Evolutionary conservation across 768 basidiomycete genomes (phyloP).

Genomic region (Goffeauzyma gilvescens): DNA sequence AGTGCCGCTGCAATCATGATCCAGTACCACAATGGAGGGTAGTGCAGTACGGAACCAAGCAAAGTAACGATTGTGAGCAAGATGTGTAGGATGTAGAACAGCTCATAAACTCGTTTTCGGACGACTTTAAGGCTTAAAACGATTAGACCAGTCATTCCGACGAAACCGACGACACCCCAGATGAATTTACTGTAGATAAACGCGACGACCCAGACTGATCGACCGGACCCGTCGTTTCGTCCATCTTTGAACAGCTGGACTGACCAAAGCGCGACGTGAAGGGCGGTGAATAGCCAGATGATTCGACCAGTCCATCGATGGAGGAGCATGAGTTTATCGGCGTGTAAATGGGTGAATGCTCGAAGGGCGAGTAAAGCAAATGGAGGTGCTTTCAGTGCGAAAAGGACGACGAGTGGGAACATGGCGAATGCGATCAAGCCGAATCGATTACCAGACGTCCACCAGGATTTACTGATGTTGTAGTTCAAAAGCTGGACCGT

Average conservation of each 20-base stretch:
- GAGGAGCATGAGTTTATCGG: conserved; percentile 54
- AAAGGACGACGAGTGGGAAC: conserved; percentile 48
- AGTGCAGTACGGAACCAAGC: conserved; percentile 46
- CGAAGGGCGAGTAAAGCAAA: conserved; percentile 53
- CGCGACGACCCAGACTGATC: conserved; percentile 36
- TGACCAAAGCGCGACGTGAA: conserved; percentile 52
- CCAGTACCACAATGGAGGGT: conserved; percentile 50
- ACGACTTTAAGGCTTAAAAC: conserved; percentile 21
- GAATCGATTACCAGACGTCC: conserved; percentile 49
- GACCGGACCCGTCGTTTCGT: conserved; percentile 35
- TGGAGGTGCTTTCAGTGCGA: conserved; percentile 47
- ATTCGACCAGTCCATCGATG: conserved; percentile 56
- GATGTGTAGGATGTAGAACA: conserved; percentile 50
- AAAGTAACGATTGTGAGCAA: conserved; percentile 47
- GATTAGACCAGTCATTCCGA: conserved; percentile 25
- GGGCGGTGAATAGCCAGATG: conserved; percentile 44
- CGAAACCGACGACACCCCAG: conserved; percentile 40
- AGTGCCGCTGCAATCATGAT: conserved; percentile 45
- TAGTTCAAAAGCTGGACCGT: conserved; percentile 39
- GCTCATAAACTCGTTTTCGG: conserved; percentile 29
- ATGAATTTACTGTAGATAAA: conserved; percentile 46
- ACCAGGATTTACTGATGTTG: conserved; percentile 49
- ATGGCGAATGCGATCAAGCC: conserved; percentile 56
- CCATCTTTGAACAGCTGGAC: conserved; percentile 44
- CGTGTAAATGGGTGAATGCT: conserved; percentile 45